Conservation (phyloP, 2,329 filamentous ascomycete genomes). For the Pleurostoma richardsiae region DNA sequence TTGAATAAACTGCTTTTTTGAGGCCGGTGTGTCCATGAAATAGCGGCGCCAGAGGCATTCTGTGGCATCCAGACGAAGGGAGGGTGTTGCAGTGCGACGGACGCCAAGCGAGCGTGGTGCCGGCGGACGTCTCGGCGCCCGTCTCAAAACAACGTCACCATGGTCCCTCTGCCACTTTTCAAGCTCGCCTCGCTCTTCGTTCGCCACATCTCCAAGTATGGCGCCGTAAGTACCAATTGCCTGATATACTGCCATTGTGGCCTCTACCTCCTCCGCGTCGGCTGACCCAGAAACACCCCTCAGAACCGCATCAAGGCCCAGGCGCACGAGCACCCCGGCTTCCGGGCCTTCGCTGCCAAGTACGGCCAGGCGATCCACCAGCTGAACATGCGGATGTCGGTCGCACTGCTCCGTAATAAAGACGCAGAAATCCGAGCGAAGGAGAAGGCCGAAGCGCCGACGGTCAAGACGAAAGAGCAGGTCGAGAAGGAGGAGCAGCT, state of each 20-base stretch:
- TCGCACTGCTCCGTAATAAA: constrained; percentile 52
- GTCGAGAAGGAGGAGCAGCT: constrained; percentile 46
- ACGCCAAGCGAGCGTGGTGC: too few relatives aligned
- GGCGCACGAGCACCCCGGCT: constrained; percentile 59
- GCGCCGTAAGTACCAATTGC: constrained; percentile 47
- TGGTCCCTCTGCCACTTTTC: constrained; percentile 64
- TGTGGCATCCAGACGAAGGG: too few relatives aligned
- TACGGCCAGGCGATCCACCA: constrained; percentile 63
- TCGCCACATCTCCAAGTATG: constrained; percentile 64
- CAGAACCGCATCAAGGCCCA: constrained; percentile 63
- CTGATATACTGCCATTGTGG: background rate
- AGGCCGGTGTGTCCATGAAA: too few relatives aligned
- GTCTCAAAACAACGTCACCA: constrained; percentile 23
- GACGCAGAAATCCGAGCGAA: constrained; percentile 54
- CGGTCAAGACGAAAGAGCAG: constrained; percentile 61
- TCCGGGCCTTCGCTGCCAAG: constrained; percentile 54
- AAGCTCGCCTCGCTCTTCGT: constrained; percentile 62
- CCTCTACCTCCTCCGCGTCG: background rate
- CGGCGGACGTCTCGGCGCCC: background rate
- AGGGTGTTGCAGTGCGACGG: too few relatives aligned
- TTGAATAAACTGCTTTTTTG: too few relatives aligned
- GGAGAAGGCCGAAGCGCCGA: constrained; percentile 58
- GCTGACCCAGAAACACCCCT: constrained; percentile 4
- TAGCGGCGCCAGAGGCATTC: too few relatives aligned
- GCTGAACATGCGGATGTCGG: constrained; percentile 60